These are phyloP conservation scores for Ophiocordyceps sinensis DNA, from an alignment of 2,329 filamentous ascomycete species.

Conservation along the genomic window DNA sequence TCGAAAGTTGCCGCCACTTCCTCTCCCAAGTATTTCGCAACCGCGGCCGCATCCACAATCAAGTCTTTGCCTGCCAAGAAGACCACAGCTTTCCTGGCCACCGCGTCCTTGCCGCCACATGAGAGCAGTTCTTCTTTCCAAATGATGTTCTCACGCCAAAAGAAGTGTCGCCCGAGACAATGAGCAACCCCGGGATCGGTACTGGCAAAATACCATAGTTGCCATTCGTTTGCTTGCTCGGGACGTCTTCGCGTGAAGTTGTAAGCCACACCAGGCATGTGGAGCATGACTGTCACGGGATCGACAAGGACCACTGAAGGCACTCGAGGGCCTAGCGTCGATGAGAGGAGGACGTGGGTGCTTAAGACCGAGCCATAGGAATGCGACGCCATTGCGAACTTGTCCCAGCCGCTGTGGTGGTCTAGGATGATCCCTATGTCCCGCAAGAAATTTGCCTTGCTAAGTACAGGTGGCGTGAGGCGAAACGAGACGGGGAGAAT, in stretches of 20 bases:
- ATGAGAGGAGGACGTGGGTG: constrained; percentile 43
- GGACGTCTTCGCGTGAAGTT: constrained; percentile 49
- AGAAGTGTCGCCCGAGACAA: constrained; percentile 51
- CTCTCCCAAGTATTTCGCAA: constrained; percentile 38
- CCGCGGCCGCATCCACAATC: constrained; percentile 46
- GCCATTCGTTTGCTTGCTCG: constrained; percentile 49
- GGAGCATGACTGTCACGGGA: constrained; percentile 52
- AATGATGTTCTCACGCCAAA: constrained; percentile 56
- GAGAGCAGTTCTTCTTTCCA: constrained; percentile 50
- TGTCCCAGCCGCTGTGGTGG: constrained; percentile 42
- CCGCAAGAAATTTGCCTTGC: constrained; percentile 35
- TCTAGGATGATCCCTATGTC: constrained; percentile 44
- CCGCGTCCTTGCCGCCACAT: constrained; percentile 2
- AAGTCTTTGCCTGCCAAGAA: constrained; percentile 45
- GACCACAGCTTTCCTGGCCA: constrained; percentile 33
- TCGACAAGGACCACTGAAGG: constrained; percentile 35
- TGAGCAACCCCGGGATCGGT: constrained; percentile 53
- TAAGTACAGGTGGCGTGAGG: constrained; percentile 38
- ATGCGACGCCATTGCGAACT: constrained; percentile 47
- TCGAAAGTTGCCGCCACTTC: constrained; percentile 6
- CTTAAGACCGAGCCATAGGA: constrained; percentile 50
- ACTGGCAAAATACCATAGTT: constrained; percentile 56
- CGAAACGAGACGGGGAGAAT: constrained; percentile 51
- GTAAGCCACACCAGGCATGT: constrained; percentile 56
- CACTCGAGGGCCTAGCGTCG: constrained; percentile 33